phyloP scores from a whole-genome alignment of 129 eudicot genomes.

The Solidago caesia region DNA sequence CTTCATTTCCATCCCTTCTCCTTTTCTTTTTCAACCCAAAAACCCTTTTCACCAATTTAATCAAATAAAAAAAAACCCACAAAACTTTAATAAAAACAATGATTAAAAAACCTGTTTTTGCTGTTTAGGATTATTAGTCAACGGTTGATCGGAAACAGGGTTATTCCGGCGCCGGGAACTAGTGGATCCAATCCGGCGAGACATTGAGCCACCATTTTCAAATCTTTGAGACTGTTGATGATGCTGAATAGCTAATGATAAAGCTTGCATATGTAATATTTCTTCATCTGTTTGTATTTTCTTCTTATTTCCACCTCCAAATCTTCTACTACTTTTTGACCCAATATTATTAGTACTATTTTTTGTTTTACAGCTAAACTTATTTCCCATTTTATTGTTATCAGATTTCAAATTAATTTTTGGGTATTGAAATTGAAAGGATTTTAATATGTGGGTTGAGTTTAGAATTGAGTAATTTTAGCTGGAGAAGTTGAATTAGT shows the following conservation, averaged over 20 bases:
- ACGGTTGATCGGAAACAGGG: constrained; percentile 45
- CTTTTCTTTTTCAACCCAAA: too few relatives aligned
- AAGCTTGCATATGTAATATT: constrained; percentile 76
- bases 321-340: constrained; percentile 64
- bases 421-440: constrained; percentile 1
- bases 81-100: neutral
- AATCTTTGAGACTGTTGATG: constrained; percentile 91
- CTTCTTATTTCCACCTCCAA: constrained; percentile 41
- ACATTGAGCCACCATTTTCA: constrained; percentile 71
- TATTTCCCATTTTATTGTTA: constrained; percentile 67
- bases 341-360: constrained; percentile 36
- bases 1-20: too few relatives aligned
- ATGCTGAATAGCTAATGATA: constrained; percentile 91
- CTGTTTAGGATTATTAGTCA: constrained; percentile 48
- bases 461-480: constrained; percentile 2
- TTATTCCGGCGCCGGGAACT: constrained; percentile 71
- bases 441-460: constrained; percentile 14
- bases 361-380: constrained; percentile 71
- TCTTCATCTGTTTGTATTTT: constrained; percentile 73
- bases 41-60: constrained; percentile 11
- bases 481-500: constrained; percentile 13
- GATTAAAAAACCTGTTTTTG: constrained; percentile 34
- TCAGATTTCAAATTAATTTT: neutral
- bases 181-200: constrained; percentile 84
- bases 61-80: constrained; percentile 19